A percentile compares a stretch with the other conserved stretches of the same genome.
Conservation (phyloP, 73 alveolate species). For the Paramecium tetraurelia region DNA sequence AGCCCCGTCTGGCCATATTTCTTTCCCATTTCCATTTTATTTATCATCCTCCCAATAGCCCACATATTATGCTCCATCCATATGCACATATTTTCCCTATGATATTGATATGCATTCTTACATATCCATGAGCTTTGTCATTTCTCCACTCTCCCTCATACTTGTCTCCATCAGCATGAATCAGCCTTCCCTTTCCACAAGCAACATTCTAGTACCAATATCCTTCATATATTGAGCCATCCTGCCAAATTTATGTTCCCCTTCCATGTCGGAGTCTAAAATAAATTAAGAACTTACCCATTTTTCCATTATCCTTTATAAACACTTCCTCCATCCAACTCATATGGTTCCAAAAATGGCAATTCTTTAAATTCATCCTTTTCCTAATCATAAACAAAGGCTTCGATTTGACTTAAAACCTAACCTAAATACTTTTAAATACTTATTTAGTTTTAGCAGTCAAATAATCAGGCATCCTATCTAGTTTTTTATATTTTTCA, state of each 20-base stretch:
- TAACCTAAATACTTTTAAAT: background rate
- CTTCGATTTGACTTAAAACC: background rate
- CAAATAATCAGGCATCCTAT: background rate
- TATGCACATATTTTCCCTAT: constrained; percentile 69
- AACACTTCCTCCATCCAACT: constrained; percentile 71
- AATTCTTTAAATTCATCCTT: constrained; percentile 12
- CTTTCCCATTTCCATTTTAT: constrained; percentile 75
- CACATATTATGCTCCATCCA: constrained; percentile 75
- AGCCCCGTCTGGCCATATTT: constrained; percentile 78
- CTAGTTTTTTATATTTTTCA: background rate
- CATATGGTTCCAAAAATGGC: constrained; percentile 54
- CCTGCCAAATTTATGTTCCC: constrained; percentile 82
- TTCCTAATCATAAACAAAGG: constrained; percentile 56
- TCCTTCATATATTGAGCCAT: constrained; percentile 88
- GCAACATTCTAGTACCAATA: constrained; percentile 80
- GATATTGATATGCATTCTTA: background rate
- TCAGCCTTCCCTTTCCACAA: constrained; percentile 71
- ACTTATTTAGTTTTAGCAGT: background rate
- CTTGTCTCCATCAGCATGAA: constrained; percentile 76
- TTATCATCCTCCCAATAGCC: constrained; percentile 75
- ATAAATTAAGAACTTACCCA: constrained; percentile 41
- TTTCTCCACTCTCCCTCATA: constrained; percentile 80
- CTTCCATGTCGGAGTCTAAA: constrained; percentile 74
- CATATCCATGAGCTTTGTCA: constrained; percentile 75
- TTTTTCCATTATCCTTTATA: constrained; percentile 87